phyloP scores from a whole-genome alignment of 352 stramenopile genomes.

The Globisporangium okanoganense region DNA sequence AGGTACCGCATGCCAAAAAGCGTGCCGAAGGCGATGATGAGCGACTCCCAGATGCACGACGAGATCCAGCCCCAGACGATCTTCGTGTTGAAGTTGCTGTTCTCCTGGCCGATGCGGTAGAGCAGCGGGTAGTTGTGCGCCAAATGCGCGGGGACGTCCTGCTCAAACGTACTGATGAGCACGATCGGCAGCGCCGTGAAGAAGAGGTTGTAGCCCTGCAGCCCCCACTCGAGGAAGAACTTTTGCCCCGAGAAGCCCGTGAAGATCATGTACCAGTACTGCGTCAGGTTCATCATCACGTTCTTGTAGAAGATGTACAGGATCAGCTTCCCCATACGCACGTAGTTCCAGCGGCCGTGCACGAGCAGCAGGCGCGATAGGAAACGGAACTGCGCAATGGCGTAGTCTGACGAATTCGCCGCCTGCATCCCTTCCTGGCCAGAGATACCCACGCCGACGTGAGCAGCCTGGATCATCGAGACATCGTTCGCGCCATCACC shows the following conservation, averaged over 20 bases:
- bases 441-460: slow-evolving; percentile 92
- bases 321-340: slow-evolving; percentile 91
- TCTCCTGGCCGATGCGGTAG: slow-evolving; percentile 82
- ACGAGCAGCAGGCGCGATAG: slow-evolving; percentile 89
- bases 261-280: slow-evolving; percentile 95
- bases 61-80: slow-evolving; percentile 81
- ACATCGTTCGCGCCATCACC: slow-evolving; percentile 96
- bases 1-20: slow-evolving; percentile 82
- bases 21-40: slow-evolving; percentile 81
- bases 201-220: slow-evolving; percentile 88
- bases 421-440: slow-evolving; percentile 94
- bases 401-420: slow-evolving; percentile 93
- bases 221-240: slow-evolving; percentile 81
- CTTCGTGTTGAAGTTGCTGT: slow-evolving; percentile 83
- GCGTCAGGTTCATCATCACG: slow-evolving; percentile 92
- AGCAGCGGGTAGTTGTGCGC: slow-evolving; percentile 71
- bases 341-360: slow-evolving; percentile 93
- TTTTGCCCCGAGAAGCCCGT: slow-evolving; percentile 87
- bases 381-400: slow-evolving; percentile 94
- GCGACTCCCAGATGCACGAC: slow-evolving; percentile 79
- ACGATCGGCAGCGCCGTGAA: slow-evolving; percentile 87
- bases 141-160: slow-evolving; percentile 73
- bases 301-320: slow-evolving; percentile 97
- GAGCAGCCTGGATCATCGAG: slow-evolving; percentile 93
- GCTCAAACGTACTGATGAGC: slow-evolving; percentile 79